phyloP scores from a whole-genome alignment of 371 early-diverging fungal genomes.

The Zopfochytrium polystomum region DNA sequence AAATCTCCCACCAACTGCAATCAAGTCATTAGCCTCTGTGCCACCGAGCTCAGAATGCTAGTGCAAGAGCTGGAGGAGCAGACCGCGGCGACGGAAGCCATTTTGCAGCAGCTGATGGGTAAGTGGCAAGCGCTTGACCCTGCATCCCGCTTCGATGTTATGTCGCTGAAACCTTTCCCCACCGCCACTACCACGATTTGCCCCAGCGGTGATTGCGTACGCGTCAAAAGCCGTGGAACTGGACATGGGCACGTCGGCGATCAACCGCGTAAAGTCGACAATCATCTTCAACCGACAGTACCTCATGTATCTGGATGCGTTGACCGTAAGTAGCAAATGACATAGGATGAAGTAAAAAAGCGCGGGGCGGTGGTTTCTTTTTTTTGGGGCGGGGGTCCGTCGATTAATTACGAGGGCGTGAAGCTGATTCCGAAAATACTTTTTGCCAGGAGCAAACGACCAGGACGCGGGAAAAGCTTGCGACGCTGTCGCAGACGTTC shows the following conservation, averaged over 20 bases:
- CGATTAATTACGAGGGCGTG: no score
- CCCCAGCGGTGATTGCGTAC: constrained; percentile 5
- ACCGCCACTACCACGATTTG: neutral
- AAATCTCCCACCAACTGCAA: no score
- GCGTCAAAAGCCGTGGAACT: neutral
- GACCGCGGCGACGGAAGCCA: constrained; percentile 38
- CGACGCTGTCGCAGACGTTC: constrained; percentile 30
- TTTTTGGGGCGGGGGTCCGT: no score
- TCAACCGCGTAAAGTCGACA: neutral
- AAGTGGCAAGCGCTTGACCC: neutral
- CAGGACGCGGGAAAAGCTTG: constrained; percentile 25
- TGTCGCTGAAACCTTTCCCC: neutral
- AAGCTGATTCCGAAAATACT: no score
- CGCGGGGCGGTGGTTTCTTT: no score
- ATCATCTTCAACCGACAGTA: constrained; percentile 47
- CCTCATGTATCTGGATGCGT: constrained; percentile 53
- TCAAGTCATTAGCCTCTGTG: constrained; percentile 46
- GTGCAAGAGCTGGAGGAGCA: constrained; percentile 23
- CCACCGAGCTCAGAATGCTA: constrained; percentile 36
- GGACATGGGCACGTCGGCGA: neutral
- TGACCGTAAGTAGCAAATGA: constrained; percentile 24
- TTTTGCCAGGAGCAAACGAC: constrained; percentile 28
- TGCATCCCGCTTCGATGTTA: neutral
- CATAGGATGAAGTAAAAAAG: no score
- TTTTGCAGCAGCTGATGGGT: constrained; percentile 41